Conservation (phyloP, 495 filamentous ascomycete genomes). For the Daldinia decipiens region DNA sequence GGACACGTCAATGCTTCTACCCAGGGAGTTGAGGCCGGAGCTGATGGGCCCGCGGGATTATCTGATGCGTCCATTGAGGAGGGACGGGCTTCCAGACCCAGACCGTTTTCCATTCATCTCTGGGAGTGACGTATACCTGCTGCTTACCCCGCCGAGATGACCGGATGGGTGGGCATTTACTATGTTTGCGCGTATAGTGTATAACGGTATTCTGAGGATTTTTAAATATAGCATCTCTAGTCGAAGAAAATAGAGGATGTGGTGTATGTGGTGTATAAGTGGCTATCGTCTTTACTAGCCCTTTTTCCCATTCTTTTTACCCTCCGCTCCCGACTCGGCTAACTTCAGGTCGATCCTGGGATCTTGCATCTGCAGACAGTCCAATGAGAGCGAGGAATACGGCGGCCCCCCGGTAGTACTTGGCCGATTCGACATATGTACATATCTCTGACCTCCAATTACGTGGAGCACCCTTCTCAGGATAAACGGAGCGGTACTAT, state of each 20-base stretch:
- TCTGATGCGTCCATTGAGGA: constrained; percentile 26
- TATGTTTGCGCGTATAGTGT: constrained; percentile 12
- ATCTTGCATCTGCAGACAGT: constrained; percentile 27
- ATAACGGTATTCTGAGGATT: constrained; percentile 5
- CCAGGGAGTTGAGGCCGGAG: constrained; percentile 29
- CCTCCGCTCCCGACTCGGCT: constrained; percentile 42
- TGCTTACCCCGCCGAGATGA: constrained; percentile 33
- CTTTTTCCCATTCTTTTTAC: constrained; percentile 25
- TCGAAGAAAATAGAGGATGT: constrained; percentile 14
- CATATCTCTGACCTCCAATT: constrained; percentile 21
- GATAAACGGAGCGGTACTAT: constrained; percentile 31
- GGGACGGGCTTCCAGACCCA: constrained; percentile 20
- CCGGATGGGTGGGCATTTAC: constrained; percentile 33
- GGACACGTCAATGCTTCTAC: constrained; percentile 39
- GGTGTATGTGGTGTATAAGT: neutral
- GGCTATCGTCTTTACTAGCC: constrained; percentile 24
- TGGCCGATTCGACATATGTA: constrained; percentile 31
- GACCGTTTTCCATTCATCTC: constrained; percentile 3
- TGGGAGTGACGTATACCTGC: constrained; percentile 34
- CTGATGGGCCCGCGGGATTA: constrained; percentile 38
- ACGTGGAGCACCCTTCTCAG: constrained; percentile 36
- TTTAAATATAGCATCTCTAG: constrained; percentile 15
- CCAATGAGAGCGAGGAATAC: constrained; percentile 22
- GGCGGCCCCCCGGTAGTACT: constrained; percentile 8
- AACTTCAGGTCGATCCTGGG: constrained; percentile 37